A percentile compares a stretch with the other conserved stretches of the same genome.
Conservation (phyloP, 1,139 yeast genomes). For the Candida pseudoviswanathii region DNA sequence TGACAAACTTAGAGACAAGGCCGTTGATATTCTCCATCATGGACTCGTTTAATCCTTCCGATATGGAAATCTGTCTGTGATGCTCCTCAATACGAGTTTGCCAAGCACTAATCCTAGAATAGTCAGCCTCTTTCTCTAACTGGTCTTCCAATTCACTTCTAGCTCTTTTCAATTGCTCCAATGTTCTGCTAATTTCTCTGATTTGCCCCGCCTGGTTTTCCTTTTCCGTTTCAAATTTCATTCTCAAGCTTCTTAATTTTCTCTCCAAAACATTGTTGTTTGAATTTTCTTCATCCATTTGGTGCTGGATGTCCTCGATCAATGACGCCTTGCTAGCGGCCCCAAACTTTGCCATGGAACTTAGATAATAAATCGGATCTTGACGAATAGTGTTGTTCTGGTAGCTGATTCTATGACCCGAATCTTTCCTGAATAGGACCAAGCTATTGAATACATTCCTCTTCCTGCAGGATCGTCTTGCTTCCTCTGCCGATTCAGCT, state of each 20-base stretch:
- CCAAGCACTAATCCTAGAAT: slow-evolving; percentile 33
- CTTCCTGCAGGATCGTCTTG: slow-evolving; percentile 38
- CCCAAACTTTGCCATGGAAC: slow-evolving; percentile 34
- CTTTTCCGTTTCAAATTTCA: slow-evolving; percentile 17
- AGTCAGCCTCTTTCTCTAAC: slow-evolving; percentile 38
- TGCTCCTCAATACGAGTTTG: slow-evolving; percentile 33
- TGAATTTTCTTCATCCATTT: slow-evolving; percentile 18
- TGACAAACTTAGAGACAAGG: slow-evolving; percentile 6
- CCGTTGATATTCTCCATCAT: slow-evolving; percentile 26
- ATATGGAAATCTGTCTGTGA: slow-evolving; percentile 26
- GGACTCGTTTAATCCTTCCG: slow-evolving; percentile 31
- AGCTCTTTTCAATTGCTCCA: slow-evolving; percentile 20
- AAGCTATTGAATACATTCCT: slow-evolving; percentile 50
- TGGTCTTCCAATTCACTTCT: slow-evolving; percentile 28
- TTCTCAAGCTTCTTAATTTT: slow-evolving; percentile 18
- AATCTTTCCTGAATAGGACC: slow-evolving; percentile 41
- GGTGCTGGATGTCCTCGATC: slow-evolving; percentile 19
- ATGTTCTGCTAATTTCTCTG: slow-evolving; percentile 16
- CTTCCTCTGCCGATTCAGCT: slow-evolving; percentile 52
- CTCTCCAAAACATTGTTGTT: slow-evolving; percentile 21
- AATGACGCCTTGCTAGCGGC: slow-evolving; percentile 22
- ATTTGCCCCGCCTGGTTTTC: slow-evolving; percentile 18
- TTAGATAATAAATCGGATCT: slow-evolving; percentile 57
- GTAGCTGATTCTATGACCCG: slow-evolving; percentile 46
- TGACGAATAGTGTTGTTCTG: slow-evolving; percentile 48